These are phyloP conservation scores for Saccharum spontaneum DNA, from an alignment of 176 grass and related monocot genomes.

Conservation along the genomic window DNA sequence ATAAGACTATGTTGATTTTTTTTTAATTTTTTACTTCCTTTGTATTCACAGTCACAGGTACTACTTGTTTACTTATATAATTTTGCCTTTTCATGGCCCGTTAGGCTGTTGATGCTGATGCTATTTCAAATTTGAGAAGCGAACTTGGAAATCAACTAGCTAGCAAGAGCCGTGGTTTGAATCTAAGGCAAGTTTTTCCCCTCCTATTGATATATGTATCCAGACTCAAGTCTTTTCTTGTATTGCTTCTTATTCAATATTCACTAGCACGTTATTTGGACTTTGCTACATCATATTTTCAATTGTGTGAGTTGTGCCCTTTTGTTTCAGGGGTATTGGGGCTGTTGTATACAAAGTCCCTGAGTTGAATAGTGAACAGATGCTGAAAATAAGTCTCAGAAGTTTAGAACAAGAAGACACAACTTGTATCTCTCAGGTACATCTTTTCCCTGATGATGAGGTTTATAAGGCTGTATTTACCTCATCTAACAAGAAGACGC, in stretches of 20 bases:
- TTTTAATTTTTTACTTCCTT: background rate
- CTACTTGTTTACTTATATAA: conserved; percentile 9
- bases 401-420: conserved; percentile 85
- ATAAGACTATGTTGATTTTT: background rate
- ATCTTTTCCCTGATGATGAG: background rate
- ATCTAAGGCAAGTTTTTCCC: conserved; percentile 55
- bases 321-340: conserved; percentile 71
- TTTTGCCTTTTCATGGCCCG: background rate
- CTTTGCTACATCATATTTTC: background rate
- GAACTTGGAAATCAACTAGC: conserved; percentile 90
- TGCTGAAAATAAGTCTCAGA: conserved; percentile 88
- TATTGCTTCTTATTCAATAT: background rate
- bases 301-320: background rate
- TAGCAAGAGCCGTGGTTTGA: conserved; percentile 53
- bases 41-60: background rate
- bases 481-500: background rate
- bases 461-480: conserved; percentile 19
- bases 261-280: background rate
- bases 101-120: conserved; percentile 84
- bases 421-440: conserved; percentile 57
- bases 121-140: conserved; percentile 69
- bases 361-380: conserved; percentile 60
- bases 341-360: conserved; percentile 87
- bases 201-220: background rate
- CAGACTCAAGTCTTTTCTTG: background rate